Percentiles rank a stretch among this genome's conserved stretches.
Conservation (phyloP, 2,329 filamentous ascomycete genomes). For the Microcera coccophila region DNA sequence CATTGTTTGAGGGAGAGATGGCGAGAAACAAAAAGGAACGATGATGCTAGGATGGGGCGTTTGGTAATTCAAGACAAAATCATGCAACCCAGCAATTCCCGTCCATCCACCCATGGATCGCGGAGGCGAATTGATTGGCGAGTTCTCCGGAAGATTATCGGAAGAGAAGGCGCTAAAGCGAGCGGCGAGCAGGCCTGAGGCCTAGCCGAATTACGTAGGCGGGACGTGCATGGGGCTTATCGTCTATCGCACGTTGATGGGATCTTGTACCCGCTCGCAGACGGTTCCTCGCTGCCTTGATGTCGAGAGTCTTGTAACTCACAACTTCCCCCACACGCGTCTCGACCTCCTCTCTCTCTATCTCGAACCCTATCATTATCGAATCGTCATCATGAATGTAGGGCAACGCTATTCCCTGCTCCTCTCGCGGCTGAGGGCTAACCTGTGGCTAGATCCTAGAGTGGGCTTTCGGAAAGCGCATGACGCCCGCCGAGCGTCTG, state of each 20-base stretch:
- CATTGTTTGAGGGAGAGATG: slow-evolving; percentile 33
- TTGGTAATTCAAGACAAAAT: slow-evolving; percentile 7
- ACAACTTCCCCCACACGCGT: slow-evolving; percentile 1
- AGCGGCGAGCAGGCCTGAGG: too few species aligned
- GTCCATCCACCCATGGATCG: slow-evolving; percentile 20
- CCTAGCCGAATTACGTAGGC: too few species aligned
- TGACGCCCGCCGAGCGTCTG: slow-evolving; percentile 89
- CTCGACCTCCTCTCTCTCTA: slow-evolving; percentile 1
- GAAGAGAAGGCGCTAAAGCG: slow-evolving; percentile 15
- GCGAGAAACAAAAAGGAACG: slow-evolving; percentile 17
- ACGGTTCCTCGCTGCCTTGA: slow-evolving; percentile 20
- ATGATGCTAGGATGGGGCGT: slow-evolving; percentile 8
- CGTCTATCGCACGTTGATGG: slow-evolving; percentile 6
- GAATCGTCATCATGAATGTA: slow-evolving; percentile 27
- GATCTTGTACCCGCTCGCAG: slow-evolving; percentile 7
- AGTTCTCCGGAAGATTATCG: slow-evolving; percentile 21
- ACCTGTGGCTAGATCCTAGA: slow-evolving; percentile 70
- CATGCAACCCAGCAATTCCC: slow-evolving; percentile 34
- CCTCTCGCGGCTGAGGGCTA: slow-evolving; percentile 16
- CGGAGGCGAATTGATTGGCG: slow-evolving; percentile 28
- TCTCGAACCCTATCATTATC: slow-evolving; percentile 14
- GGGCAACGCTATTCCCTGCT: slow-evolving; percentile 14
- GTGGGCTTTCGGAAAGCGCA: slow-evolving; percentile 99
- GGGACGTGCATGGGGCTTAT: too few species aligned
- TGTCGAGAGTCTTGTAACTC: slow-evolving; percentile 4